phyloP scores from a whole-genome alignment of 192 early-diverging fungal species.

The Phlyctochytrium planicorne region DNA sequence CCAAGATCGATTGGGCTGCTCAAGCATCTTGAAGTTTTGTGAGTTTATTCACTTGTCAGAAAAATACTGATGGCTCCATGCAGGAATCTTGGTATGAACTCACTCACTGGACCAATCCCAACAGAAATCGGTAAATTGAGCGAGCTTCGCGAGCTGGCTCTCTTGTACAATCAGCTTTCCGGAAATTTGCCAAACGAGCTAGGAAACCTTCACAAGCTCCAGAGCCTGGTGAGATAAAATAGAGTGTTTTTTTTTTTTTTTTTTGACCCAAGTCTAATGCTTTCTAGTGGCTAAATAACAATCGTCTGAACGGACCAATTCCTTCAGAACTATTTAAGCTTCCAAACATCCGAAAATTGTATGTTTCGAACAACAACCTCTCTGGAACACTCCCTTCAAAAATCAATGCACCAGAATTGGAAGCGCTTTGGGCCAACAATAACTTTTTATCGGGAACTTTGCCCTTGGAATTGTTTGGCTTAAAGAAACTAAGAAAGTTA shows the following conservation, averaged over 20 bases:
- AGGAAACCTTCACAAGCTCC: not conserved
- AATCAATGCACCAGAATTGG: constrained; percentile 1
- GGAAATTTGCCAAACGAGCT: constrained; percentile 2
- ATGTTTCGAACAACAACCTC: constrained; percentile 8
- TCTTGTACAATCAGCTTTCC: not conserved
- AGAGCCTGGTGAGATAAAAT: not conserved
- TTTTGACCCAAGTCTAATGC: not conserved
- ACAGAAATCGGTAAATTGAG: not conserved
- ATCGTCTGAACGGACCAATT: not conserved
- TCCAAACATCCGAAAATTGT: not conserved
- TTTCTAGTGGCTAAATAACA: not conserved
- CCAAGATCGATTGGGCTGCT: not conserved
- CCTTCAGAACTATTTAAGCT: not conserved
- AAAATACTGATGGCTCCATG: too few relatives aligned
- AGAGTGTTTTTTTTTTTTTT: too few relatives aligned
- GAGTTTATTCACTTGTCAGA: not conserved
- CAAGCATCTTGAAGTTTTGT: not conserved
- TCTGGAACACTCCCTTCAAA: constrained; percentile 4
- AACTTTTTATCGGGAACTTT: constrained; percentile 10
- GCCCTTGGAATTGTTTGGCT: not conserved
- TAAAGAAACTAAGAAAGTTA: not conserved
- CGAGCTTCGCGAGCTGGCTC: not conserved
- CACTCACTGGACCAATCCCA: constrained; percentile 6
- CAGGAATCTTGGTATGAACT: not conserved
- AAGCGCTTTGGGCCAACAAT: not conserved